Percentiles rank a stretch among this genome's conserved stretches.
phyloP scores from a whole-genome alignment of 208 protist genomes.

The Crithidia brevicula region DNA sequence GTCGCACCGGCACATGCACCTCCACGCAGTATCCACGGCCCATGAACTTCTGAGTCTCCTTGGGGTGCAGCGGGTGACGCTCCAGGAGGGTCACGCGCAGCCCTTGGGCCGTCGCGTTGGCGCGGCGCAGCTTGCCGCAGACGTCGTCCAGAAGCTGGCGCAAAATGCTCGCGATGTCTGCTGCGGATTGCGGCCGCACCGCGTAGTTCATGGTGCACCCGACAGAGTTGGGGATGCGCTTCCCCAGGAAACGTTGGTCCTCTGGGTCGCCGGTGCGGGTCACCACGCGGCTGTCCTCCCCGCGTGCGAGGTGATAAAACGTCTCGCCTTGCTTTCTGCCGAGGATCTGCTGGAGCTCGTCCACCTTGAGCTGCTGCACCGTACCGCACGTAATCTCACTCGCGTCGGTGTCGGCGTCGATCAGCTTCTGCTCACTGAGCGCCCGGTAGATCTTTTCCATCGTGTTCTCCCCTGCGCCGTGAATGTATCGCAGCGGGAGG shows the following conservation, averaged over 20 bases:
- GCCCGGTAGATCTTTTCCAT: slow-evolving; percentile 59
- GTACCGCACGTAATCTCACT: slow-evolving; percentile 55
- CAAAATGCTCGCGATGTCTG: slow-evolving; percentile 75
- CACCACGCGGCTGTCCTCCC: slow-evolving; percentile 75
- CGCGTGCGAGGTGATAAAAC: slow-evolving; percentile 75
- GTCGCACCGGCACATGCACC: slow-evolving; percentile 66
- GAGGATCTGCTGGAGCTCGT: slow-evolving; percentile 56
- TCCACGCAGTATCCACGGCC: slow-evolving; percentile 85
- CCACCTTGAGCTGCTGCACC: slow-evolving; percentile 64
- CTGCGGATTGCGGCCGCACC: slow-evolving; percentile 57
- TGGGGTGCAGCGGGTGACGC: slow-evolving; percentile 79
- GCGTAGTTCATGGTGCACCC: slow-evolving; percentile 92
- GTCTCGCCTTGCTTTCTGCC: slow-evolving; percentile 72
- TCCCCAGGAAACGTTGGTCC: slow-evolving; percentile 62
- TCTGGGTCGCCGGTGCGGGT: slow-evolving; percentile 78
- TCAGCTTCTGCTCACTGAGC: slow-evolving; percentile 29
- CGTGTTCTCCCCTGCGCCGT: slow-evolving; percentile 72
- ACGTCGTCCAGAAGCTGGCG: slow-evolving; percentile 74
- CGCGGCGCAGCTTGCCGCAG: slow-evolving; percentile 71
- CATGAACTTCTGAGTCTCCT: slow-evolving; percentile 86
- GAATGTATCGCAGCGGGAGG: slow-evolving; percentile 66
- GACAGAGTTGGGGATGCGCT: slow-evolving; percentile 57
- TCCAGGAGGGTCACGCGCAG: slow-evolving; percentile 82
- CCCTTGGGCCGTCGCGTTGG: slow-evolving; percentile 31
- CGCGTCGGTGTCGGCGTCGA: slow-evolving; percentile 8